These are phyloP conservation scores for Jacaranda copaia DNA, from an alignment of 257 asterid species.

Conservation along the genomic window DNA sequence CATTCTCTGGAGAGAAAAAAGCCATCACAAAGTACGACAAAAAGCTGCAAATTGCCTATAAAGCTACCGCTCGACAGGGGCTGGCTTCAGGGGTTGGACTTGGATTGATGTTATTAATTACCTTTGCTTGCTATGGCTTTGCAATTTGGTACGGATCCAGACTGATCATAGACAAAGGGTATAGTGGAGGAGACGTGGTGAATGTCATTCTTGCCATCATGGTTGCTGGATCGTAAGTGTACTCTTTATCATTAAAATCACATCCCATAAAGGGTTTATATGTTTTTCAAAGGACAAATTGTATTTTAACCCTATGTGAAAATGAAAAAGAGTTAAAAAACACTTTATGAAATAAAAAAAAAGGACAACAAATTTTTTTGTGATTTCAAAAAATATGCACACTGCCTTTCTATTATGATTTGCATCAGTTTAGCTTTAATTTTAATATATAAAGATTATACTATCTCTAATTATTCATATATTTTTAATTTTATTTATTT, in stretches of 20 bases:
- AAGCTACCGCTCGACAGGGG: conserved; percentile 54
- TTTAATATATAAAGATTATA: no score
- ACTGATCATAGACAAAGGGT: conserved; percentile 55
- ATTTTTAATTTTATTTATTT: no score
- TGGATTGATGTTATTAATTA: conserved; percentile 47
- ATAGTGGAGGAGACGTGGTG: conserved; percentile 57
- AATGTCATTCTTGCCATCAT: conserved; percentile 64
- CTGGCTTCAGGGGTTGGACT: conserved; percentile 66
- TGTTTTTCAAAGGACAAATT: no score
- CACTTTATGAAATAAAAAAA: no score
- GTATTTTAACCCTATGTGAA: no score
- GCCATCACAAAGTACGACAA: conserved; percentile 56
- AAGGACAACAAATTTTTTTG: no score
- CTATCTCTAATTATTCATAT: no score
- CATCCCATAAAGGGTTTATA: neutral
- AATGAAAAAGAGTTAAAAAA: no score
- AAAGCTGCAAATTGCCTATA: conserved; percentile 54
- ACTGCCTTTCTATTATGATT: no score
- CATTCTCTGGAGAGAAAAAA: conserved; percentile 66
- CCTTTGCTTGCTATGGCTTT: conserved; percentile 59
- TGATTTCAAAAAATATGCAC: no score
- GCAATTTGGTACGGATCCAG: conserved; percentile 70
- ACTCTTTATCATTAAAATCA: no score
- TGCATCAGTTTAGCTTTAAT: no score
- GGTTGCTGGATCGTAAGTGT: conserved; percentile 72